These are phyloP conservation scores for Ustilago esculenta DNA, from an alignment of 1,284 basidiomycete genomes.

Conservation along the genomic window DNA sequence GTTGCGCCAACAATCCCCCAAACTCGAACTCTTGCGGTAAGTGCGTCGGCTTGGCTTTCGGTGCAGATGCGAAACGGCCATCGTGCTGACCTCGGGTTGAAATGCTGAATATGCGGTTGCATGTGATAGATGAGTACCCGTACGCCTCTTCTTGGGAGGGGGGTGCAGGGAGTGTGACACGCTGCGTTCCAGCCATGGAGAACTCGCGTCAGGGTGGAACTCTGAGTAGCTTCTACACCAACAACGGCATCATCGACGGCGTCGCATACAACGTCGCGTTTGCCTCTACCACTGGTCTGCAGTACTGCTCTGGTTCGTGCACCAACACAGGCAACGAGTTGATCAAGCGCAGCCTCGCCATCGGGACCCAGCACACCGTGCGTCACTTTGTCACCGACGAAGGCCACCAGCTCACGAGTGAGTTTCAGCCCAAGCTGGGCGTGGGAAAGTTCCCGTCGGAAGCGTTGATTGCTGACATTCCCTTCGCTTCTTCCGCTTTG, in stretches of 20 bases:
- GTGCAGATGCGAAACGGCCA: too few species aligned
- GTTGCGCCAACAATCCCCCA: constrained; percentile 34
- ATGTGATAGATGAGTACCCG: constrained; percentile 47
- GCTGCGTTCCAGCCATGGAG: constrained; percentile 48
- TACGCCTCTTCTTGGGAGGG: constrained; percentile 51
- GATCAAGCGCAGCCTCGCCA: constrained; percentile 8
- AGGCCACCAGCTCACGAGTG: constrained; percentile 44
- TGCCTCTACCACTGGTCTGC: constrained; percentile 21
- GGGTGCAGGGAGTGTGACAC: constrained; percentile 45
- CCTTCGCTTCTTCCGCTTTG: neutral
- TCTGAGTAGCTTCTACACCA: constrained; percentile 44
- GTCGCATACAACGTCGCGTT: constrained; percentile 52
- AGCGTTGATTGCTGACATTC: neutral
- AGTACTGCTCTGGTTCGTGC: constrained; percentile 49
- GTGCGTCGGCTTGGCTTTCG: too few species aligned
- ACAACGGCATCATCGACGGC: constrained; percentile 30
- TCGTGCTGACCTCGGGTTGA: too few species aligned
- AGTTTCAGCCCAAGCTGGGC: constrained; percentile 1
- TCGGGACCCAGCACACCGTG: constrained; percentile 15
- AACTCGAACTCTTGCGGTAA: constrained; percentile 48
- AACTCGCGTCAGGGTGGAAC: constrained; percentile 51
- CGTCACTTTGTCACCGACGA: constrained; percentile 40
- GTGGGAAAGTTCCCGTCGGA: neutral
- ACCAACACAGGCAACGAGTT: constrained; percentile 49
- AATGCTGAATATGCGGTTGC: too few species aligned